These are phyloP conservation scores for Fusarium marasasianum DNA, from an alignment of 2,329 filamentous ascomycete genomes.

Conservation along the genomic window DNA sequence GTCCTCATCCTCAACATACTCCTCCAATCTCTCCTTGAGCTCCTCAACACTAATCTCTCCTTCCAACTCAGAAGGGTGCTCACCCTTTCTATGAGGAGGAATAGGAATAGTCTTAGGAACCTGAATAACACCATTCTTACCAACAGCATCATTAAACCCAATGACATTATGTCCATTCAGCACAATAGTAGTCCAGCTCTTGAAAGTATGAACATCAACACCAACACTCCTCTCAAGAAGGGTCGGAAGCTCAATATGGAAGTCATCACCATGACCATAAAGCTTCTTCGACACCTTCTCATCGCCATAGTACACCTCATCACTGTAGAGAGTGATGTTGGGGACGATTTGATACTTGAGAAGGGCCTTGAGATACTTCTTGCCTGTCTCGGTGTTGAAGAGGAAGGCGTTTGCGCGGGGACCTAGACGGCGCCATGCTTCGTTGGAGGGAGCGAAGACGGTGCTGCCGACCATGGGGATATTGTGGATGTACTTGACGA, in stretches of 20 bases:
- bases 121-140: slow-evolving; percentile 84
- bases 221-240: slow-evolving; percentile 72
- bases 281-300: slow-evolving; percentile 42
- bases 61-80: slow-evolving; percentile 1
- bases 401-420: slow-evolving; percentile 79
- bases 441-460: slow-evolving; percentile 83
- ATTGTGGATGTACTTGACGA: slow-evolving; percentile 69
- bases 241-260: slow-evolving; percentile 77
- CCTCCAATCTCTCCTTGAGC: slow-evolving; percentile 42
- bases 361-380: slow-evolving; percentile 79
- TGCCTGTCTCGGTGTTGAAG: slow-evolving; percentile 77
- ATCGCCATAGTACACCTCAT: slow-evolving; percentile 72
- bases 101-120: slow-evolving; percentile 78
- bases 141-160: slow-evolving; percentile 73
- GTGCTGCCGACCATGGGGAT: slow-evolving; percentile 71
- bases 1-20: slow-evolving; percentile 36
- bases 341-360: slow-evolving; percentile 82
- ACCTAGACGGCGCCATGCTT: slow-evolving; percentile 81
- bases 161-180: slow-evolving; percentile 79
- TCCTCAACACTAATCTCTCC: slow-evolving; percentile 44
- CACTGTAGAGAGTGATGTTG: slow-evolving; percentile 82
- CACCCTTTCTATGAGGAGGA: slow-evolving; percentile 67
- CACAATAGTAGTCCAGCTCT: slow-evolving; percentile 75
- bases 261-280: slow-evolving; percentile 40
- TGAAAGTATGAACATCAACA: slow-evolving; percentile 75